phyloP scores from a whole-genome alignment of 352 stramenopile species.

The Pilasporangium apinafurcum region DNA sequence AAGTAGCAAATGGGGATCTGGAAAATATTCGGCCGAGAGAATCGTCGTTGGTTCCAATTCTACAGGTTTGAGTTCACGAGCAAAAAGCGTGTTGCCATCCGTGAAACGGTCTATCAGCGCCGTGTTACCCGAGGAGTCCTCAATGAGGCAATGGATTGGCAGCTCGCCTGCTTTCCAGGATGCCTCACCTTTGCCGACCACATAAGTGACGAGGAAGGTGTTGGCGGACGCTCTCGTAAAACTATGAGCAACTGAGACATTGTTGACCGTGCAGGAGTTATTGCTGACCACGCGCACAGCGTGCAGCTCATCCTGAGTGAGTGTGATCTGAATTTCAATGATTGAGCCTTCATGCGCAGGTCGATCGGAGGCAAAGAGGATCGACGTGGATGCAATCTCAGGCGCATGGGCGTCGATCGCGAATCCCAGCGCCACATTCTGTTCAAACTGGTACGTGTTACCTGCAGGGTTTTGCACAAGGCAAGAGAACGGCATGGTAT shows the following conservation, averaged over 20 bases:
- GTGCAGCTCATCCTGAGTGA: slow-evolving; percentile 31
- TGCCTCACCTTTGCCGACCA: slow-evolving; percentile 41
- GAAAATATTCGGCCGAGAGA: slow-evolving; percentile 47
- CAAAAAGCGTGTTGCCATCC: slow-evolving; percentile 57
- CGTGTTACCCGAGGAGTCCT: slow-evolving; percentile 43
- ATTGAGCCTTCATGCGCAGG: slow-evolving; percentile 57
- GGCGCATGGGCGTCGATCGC: slow-evolving; percentile 44
- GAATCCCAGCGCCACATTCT: slow-evolving; percentile 35
- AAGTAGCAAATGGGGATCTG: slow-evolving; percentile 38
- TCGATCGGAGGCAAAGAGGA: slow-evolving; percentile 53
- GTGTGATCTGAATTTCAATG: slow-evolving; percentile 51
- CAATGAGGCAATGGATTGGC: slow-evolving; percentile 37
- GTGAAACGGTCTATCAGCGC: slow-evolving; percentile 51
- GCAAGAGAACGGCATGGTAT: slow-evolving; percentile 34
- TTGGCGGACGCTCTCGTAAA: slow-evolving; percentile 37
- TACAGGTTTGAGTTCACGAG: slow-evolving; percentile 52
- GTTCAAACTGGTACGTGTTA: slow-evolving; percentile 30
- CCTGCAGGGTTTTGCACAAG: slow-evolving; percentile 28
- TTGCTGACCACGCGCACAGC: slow-evolving; percentile 24
- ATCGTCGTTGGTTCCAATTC: slow-evolving; percentile 40
- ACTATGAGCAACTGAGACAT: slow-evolving; percentile 43
- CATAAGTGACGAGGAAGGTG: slow-evolving; percentile 51
- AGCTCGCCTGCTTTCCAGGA: slow-evolving; percentile 57
- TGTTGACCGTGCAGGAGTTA: slow-evolving; percentile 46
- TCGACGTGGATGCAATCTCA: slow-evolving; percentile 26